Base-by-base conservation (phyloP, 208 protist species). In the Leishmania aethiopica region DNA sequence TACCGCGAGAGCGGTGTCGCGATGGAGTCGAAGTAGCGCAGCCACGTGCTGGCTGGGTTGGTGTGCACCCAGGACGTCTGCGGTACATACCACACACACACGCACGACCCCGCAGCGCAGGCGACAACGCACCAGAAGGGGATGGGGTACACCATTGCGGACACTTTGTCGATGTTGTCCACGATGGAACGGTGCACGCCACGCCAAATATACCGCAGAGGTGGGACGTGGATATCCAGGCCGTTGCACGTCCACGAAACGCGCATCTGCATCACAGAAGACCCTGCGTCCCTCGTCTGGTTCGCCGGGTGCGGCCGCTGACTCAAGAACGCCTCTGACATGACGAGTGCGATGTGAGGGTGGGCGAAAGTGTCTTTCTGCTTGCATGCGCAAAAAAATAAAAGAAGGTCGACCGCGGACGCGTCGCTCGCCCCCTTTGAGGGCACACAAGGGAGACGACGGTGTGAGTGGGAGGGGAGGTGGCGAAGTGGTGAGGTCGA, bases 191-290 rank as follows among this genome's bases (percentile, higher is more conserved):
- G 85, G 49, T 80, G 80, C 59, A 87, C 55, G 15, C 86, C 87
- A 11, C 89, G 85, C 79, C 85, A 83, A 59, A 96, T 72, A 77
- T 92, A 93, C 64, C 87, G 85, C 22, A 86, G 77, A 37, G 92
- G 92, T 15, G 94, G 94, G 66, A 97, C 82, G 86, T 96, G 92
- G 40, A 97, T 62, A 69, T 95, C 94, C 35, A 95, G 55, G 55
- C 94, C 94, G 60, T 78, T 85, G 60, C 75, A 51, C 25, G 77
- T 90, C 70, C 93, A 84, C 55, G 82, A 88, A 11, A 93, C 72
- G 37, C 78, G 85, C 75, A 92, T 87, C 75, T 87, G 77, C 45
- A 80, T 82, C 28, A 77, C 62, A n/a, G 92, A 85, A 80, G 92
- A 85, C 3, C 92, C 89, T 15, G 90, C 81, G 71, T 91, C 88